Percentiles rank a stretch among this genome's conserved stretches.
phyloP scores from a whole-genome alignment of 768 basidiomycete genomes.

The Trametes gibbosa region DNA sequence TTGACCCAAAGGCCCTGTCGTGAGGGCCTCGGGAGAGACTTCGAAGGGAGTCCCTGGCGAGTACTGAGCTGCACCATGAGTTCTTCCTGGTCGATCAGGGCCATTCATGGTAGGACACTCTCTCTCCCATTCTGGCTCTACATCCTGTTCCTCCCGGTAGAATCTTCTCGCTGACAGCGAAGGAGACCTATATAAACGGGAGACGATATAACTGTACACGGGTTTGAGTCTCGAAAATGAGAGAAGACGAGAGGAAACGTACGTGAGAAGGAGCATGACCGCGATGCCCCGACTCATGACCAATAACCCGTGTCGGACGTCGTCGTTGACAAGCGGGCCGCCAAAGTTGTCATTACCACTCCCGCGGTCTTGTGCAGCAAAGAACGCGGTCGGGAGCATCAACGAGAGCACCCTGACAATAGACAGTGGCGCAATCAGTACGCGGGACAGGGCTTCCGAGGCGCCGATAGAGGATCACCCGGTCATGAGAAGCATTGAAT shows the following conservation, averaged over 20 bases:
- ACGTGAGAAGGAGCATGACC: conserved; percentile 60
- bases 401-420: conserved; percentile 54
- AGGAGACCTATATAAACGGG: conserved; percentile 56
- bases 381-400: conserved; percentile 65
- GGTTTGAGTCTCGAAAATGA: background rate
- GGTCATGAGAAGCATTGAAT: conserved; percentile 64
- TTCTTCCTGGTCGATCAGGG: too few relatives aligned
- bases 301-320: conserved; percentile 46
- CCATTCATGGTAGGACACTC: too few relatives aligned
- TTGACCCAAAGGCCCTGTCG: too few relatives aligned
- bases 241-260: conserved; percentile 22
- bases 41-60: too few relatives aligned
- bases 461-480: conserved; percentile 43
- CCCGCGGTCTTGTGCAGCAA: conserved; percentile 50
- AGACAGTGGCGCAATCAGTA: background rate
- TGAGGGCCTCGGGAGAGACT: too few relatives aligned
- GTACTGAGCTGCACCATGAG: too few relatives aligned
- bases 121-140: too few relatives aligned
- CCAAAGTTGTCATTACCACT: conserved; percentile 16
- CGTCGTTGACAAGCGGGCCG: conserved; percentile 38
- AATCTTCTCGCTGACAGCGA: too few relatives aligned
- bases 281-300: conserved; percentile 67
- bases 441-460: too few relatives aligned
- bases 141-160: too few relatives aligned
- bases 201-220: conserved; percentile 52